These are phyloP conservation scores for Clathrospora elynae DNA, from an alignment of 2,329 filamentous ascomycete species.

Conservation along the genomic window DNA sequence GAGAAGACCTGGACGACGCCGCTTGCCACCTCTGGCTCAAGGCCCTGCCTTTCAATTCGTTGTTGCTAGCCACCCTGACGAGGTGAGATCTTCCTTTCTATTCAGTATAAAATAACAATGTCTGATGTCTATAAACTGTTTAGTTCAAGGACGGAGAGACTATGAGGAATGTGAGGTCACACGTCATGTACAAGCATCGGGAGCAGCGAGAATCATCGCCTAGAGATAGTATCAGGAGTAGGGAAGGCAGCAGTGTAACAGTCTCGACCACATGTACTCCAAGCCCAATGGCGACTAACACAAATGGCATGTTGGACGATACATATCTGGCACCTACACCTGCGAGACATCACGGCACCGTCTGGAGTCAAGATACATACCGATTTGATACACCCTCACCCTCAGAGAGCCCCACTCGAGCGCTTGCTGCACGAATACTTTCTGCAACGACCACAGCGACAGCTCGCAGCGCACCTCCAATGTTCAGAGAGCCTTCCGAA, in stretches of 20 bases:
- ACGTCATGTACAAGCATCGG: constrained; percentile 47
- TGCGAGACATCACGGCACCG: constrained; percentile 15
- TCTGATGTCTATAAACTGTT: too few species aligned
- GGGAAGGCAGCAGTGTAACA: constrained; percentile 22
- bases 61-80: constrained; percentile 42
- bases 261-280: constrained; percentile 23
- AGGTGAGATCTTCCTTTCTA: too few species aligned
- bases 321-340: constrained; percentile 14
- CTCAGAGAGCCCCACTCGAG: constrained; percentile 24
- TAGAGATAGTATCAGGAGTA: constrained; percentile 17
- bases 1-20: constrained; percentile 37
- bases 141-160: constrained; percentile 37
- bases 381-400: constrained; percentile 26
- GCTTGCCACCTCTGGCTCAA: constrained; percentile 40
- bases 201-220: constrained; percentile 28
- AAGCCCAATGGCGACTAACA: constrained; percentile 26
- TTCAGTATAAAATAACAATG: too few species aligned
- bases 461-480: constrained; percentile 30
- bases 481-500: constrained; percentile 26
- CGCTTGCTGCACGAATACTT: constrained; percentile 34
- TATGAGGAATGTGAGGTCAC: constrained; percentile 44
- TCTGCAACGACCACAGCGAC: constrained; percentile 27
- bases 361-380: constrained; percentile 27
- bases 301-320: constrained; percentile 19
- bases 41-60: constrained; percentile 43